Conservation (phyloP, 2,329 filamentous ascomycete genomes). For the Stachybotrys elegans region DNA sequence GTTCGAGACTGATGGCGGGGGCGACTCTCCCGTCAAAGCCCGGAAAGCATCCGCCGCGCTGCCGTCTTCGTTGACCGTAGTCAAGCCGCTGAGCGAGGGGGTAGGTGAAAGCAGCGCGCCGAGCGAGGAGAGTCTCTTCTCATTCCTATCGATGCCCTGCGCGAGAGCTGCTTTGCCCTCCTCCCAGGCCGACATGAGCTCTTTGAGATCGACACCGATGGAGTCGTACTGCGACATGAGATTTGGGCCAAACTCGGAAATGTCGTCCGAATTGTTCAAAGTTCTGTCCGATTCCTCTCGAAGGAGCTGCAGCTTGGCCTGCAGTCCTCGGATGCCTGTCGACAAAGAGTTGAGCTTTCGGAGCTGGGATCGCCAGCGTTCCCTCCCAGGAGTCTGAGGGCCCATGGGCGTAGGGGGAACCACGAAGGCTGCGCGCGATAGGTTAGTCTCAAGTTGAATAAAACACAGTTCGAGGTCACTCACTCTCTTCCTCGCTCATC, state of each 20-base stretch:
- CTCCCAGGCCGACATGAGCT: constrained; percentile 80
- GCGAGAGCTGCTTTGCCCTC: constrained; percentile 79
- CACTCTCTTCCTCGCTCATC: constrained; percentile 75
- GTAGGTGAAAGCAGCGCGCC: constrained; percentile 55
- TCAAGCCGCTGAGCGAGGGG: constrained; percentile 62
- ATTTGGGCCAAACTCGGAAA: constrained; percentile 70
- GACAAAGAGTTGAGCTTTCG: constrained; percentile 85
- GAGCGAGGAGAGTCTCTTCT: constrained; percentile 62
- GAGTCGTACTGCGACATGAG: constrained; percentile 91
- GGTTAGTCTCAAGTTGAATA: constrained; percentile 10
- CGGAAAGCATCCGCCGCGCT: constrained; percentile 60
- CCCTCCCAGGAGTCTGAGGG: constrained; percentile 66
- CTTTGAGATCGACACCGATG: constrained; percentile 80
- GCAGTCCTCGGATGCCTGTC: constrained; percentile 82
- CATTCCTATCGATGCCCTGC: constrained; percentile 75
- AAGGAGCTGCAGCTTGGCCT: constrained; percentile 89
- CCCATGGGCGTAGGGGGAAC: constrained; percentile 51
- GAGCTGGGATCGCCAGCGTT: constrained; percentile 80
- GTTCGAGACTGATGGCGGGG: constrained; percentile 46
- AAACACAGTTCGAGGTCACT: constrained; percentile 23
- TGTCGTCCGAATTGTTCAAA: constrained; percentile 67
- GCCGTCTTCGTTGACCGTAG: constrained; percentile 50
- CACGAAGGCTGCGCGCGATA: constrained; percentile 39
- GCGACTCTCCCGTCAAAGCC: constrained; percentile 68
- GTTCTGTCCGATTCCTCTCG: constrained; percentile 82